Base-by-base conservation (phyloP, 306 rosid species). In the Begonia masoniana region DNA sequence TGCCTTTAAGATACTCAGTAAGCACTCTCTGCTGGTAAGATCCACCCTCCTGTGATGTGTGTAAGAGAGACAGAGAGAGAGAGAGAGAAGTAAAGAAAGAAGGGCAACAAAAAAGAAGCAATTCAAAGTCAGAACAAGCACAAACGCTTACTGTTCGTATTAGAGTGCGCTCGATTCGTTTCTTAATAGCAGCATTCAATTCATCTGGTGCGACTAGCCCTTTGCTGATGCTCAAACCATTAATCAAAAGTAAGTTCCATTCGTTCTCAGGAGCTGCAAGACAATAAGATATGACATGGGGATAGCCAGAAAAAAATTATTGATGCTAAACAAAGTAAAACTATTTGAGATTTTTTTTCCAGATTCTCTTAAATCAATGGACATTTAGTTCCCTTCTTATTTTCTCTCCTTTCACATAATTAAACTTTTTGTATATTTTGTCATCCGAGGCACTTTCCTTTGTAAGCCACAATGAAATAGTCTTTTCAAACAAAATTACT, bases 11-110 rank as follows among this genome's bases (percentile, higher is more conserved):
- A 69, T 82, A 89, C 72, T 89, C 88, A 0, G 76, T 65, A 47
- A 91, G 85, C 66, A 82, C 68, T 7, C 92, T 75, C 68, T 91
- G 96, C 75, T 77, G 91, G 77, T 85, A 85, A 57, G 96, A 91
- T 65, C 94, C 97, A 57, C 95, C 95, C 73, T 85, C 95, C 97
- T 83, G 55, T 13, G 31, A 61, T 3, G 48, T 4, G 51, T 17
- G 3, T 15, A 42, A 57, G 13, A 26, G 9, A 24, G 35, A 52
- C 24, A 72, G 50, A 63, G 45, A 66, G 54, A 54, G 35, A 52
- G 35, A 72, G 52, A 63, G 45, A 68, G 54, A 54, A 23, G 54
- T 21, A 50, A 43, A 43, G 65, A 49, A 65, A 45, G 56, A 51
- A 7, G 14, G 47, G 51, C 57, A 56, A 62, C n/a, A 51, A 63